These are phyloP conservation scores for Euphorbia pulcherrima DNA, from an alignment of 345 rosid species.

Conservation along the genomic window DNA sequence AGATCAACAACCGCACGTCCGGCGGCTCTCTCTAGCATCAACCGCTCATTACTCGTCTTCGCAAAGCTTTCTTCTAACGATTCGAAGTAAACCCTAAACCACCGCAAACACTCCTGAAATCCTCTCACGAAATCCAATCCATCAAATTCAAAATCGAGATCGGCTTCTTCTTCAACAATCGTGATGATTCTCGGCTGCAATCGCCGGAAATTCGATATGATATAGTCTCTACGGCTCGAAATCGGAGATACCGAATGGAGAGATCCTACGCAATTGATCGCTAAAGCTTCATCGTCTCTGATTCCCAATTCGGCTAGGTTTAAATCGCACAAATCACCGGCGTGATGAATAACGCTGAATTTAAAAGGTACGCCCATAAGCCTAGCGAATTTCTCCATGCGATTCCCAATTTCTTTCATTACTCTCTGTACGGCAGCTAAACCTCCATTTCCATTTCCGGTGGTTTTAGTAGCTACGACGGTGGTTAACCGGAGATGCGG, in stretches of 20 bases:
- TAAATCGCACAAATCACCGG: conserved; percentile 64
- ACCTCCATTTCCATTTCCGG: conserved; percentile 26
- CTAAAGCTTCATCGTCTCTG: conserved; percentile 69
- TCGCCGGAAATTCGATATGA: conserved; percentile 53
- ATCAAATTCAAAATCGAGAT: conserved; percentile 61
- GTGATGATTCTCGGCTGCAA: conserved; percentile 76
- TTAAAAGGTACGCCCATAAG: conserved; percentile 97
- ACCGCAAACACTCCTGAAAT: conserved; percentile 66
- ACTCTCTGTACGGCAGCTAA: conserved; percentile 48
- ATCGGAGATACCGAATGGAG: conserved; percentile 51
- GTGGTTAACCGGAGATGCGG: conserved; percentile 77
- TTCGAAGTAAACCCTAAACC: conserved; percentile 94
- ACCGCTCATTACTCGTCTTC: conserved; percentile 68
- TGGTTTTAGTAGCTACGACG: conserved; percentile 40
- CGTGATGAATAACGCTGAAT: conserved; percentile 72
- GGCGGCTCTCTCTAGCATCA: conserved; percentile 79
- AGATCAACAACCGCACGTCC: conserved; percentile 76
- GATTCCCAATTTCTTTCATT: conserved; percentile 82
- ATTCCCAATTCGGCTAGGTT: conserved; percentile 51
- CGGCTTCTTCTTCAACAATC: conserved; percentile 88
- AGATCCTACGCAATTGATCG: conserved; percentile 69
- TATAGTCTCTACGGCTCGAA: conserved; percentile 54
- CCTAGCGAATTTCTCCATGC: conserved; percentile 95
- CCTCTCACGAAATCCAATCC: conserved; percentile 62
- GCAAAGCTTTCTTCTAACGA: conserved; percentile 73